Evolutionary conservation across 2,329 filamentous ascomycete species (phyloP).

Genomic region (Hypocreales sp.): DNA sequence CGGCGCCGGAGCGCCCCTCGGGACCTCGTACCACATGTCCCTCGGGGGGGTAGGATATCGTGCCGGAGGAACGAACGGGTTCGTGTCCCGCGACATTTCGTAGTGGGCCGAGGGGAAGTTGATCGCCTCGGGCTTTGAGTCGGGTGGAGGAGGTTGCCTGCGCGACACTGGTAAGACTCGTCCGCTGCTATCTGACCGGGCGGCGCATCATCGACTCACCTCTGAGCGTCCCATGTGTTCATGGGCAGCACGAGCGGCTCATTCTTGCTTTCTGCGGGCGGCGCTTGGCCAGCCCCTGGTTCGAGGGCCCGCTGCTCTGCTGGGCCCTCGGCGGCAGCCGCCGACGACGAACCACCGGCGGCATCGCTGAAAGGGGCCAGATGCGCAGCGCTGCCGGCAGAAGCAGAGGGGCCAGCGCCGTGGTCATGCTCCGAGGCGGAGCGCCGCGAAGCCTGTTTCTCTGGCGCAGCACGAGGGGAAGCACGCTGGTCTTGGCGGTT

Average conservation of each 20-base stretch:
- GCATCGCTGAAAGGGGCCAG: too few relatives aligned
- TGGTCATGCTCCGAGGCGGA: too few relatives aligned
- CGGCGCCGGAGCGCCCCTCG: slow-evolving; percentile 42
- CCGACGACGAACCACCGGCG: too few relatives aligned
- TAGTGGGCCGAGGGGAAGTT: slow-evolving; percentile 72
- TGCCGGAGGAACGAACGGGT: slow-evolving; percentile 61
- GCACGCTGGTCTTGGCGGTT: too few relatives aligned
- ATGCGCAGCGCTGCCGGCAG: too few relatives aligned
- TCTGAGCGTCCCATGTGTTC: slow-evolving; percentile 38
- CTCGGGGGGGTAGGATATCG: slow-evolving; percentile 71
- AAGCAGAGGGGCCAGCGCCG: too few relatives aligned
- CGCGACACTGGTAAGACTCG: neutral
- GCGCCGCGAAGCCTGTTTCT: too few relatives aligned
- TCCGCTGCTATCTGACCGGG: too few relatives aligned
- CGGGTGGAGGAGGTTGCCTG: slow-evolving; percentile 45
- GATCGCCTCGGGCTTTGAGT: slow-evolving; percentile 70
- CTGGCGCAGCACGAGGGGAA: too few relatives aligned
- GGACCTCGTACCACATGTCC: slow-evolving; percentile 80
- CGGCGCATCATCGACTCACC: too few relatives aligned
- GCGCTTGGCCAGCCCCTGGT: neutral
- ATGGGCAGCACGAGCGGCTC: slow-evolving; percentile 4
- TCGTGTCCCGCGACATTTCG: slow-evolving; percentile 62
- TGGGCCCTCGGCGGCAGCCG: too few relatives aligned
- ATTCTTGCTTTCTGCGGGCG: neutral
- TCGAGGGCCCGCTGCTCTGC: neutral